phyloP scores from a whole-genome alignment of 768 basidiomycete species.

The Tephrocybe sp. region DNA sequence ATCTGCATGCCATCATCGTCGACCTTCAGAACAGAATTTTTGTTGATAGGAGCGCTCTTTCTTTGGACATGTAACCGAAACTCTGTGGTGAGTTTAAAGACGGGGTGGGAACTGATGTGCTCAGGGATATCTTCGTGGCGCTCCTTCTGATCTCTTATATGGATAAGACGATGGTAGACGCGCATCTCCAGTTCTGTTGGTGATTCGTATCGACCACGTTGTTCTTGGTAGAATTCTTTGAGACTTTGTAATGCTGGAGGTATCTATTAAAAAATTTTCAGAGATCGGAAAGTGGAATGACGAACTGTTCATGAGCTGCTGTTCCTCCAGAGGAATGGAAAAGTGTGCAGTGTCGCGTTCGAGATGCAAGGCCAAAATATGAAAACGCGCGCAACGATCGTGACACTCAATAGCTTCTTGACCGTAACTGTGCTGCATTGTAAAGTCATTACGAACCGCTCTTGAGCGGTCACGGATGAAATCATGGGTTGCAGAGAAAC shows the following conservation, averaged over 20 bases:
- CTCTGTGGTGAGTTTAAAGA: slow-evolving; percentile 79
- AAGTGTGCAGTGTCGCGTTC: slow-evolving; percentile 59
- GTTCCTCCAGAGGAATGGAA: slow-evolving; percentile 73
- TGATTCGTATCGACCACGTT: slow-evolving; percentile 62
- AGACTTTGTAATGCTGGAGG: slow-evolving; percentile 81
- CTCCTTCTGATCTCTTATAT: slow-evolving; percentile 83
- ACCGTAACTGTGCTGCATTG: slow-evolving; percentile 85
- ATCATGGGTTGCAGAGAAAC: slow-evolving; percentile 68
- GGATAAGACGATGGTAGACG: slow-evolving; percentile 90
- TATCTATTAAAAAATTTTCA: not conserved
- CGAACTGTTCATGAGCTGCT: slow-evolving; percentile 91
- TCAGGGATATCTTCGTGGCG: slow-evolving; percentile 73
- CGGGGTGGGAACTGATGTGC: slow-evolving; percentile 66
- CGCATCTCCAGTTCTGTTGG: slow-evolving; percentile 94
- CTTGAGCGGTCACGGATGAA: slow-evolving; percentile 94
- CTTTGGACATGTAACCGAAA: slow-evolving; percentile 81
- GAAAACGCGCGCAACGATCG: slow-evolving; percentile 92
- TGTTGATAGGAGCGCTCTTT: slow-evolving; percentile 74
- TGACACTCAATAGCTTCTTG: slow-evolving; percentile 83
- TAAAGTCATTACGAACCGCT: slow-evolving; percentile 90
- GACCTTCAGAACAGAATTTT: slow-evolving; percentile 62
- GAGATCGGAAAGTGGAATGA: slow-evolving; percentile 8
- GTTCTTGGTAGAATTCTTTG: slow-evolving; percentile 92
- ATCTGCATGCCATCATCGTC: slow-evolving; percentile 67
- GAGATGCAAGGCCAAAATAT: slow-evolving; percentile 79